These are phyloP conservation scores for Apiospora koreana DNA, from an alignment of 2,329 filamentous ascomycete genomes.

Conservation along the genomic window DNA sequence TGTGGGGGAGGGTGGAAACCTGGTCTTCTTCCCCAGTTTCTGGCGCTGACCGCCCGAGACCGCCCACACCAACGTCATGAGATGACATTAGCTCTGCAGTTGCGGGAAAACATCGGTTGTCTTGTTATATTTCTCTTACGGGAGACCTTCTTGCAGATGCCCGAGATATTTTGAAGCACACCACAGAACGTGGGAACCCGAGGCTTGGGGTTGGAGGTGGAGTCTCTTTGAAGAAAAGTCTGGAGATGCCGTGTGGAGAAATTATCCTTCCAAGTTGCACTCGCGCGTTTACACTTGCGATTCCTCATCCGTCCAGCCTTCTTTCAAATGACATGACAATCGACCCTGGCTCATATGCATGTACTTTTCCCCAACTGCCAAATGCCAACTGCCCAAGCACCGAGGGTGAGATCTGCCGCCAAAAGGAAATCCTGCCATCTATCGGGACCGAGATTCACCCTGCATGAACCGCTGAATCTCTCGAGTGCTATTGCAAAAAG, in stretches of 20 bases:
- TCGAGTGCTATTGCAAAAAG: background rate
- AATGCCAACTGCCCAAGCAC: no score
- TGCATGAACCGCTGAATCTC: background rate
- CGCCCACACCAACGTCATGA: conserved; percentile 6
- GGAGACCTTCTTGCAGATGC: background rate
- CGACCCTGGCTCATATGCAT: background rate
- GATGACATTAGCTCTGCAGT: background rate
- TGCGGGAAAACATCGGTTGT: background rate
- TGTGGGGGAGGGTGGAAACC: conserved; percentile 3
- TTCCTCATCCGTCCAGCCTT: background rate
- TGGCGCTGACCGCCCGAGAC: background rate
- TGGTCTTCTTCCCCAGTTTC: conserved; percentile 5
- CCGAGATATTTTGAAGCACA: background rate
- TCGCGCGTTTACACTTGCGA: background rate
- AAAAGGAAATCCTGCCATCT: background rate
- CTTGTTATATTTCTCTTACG: background rate
- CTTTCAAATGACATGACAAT: background rate
- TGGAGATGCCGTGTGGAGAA: background rate
- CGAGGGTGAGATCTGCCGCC: background rate
- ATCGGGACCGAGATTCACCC: background rate
- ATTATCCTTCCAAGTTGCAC: background rate
- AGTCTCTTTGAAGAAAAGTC: background rate
- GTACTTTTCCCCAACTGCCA: background rate
- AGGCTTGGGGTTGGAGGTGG: conserved; percentile 3
- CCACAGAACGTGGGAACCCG: background rate